Conservation (phyloP, 2,329 filamentous ascomycete species). For the Pseudophaeomoniella oleicola region DNA sequence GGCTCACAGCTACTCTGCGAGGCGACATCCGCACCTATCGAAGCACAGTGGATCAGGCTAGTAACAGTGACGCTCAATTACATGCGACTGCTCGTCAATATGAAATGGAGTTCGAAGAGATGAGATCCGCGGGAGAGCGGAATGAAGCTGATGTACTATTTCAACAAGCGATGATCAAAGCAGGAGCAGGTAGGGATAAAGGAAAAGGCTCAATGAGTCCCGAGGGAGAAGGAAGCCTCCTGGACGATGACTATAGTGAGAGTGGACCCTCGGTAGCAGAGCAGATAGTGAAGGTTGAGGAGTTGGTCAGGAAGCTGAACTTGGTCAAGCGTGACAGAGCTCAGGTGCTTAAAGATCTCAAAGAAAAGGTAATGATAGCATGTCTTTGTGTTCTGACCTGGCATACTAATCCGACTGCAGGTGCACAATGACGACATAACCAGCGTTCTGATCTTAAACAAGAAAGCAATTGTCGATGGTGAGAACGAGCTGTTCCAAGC, state of each 20-base stretch:
- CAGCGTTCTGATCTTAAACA: conserved; percentile 92
- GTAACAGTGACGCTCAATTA: conserved; percentile 70
- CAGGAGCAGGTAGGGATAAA: conserved; percentile 41
- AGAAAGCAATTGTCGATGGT: conserved; percentile 67
- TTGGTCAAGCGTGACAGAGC: conserved; percentile 81
- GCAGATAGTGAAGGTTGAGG: conserved; percentile 79
- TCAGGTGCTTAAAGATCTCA: conserved; percentile 89
- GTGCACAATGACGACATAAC: conserved; percentile 95
- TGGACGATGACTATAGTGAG: conserved; percentile 89
- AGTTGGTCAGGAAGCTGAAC: conserved; percentile 78
- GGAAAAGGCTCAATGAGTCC: conserved; percentile 46
- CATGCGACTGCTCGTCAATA: conserved; percentile 73
- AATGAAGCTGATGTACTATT: conserved; percentile 82
- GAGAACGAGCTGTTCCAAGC: conserved; percentile 87
- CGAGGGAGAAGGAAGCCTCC: conserved; percentile 55
- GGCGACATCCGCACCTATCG: conserved; percentile 79
- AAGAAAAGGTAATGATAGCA: conserved; percentile 65
- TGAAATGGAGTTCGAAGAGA: conserved; percentile 82
- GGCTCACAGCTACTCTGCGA: conserved; percentile 73
- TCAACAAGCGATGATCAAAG: conserved; percentile 70
- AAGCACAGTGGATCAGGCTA: conserved; percentile 78
- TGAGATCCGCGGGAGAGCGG: conserved; percentile 75
- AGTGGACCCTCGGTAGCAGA: conserved; percentile 67
- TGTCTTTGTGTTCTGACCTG: not conserved
- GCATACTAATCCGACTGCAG: conserved; percentile 30